Conservation (phyloP, 129 eudicot genomes). For the Tagetes patula region DNA sequence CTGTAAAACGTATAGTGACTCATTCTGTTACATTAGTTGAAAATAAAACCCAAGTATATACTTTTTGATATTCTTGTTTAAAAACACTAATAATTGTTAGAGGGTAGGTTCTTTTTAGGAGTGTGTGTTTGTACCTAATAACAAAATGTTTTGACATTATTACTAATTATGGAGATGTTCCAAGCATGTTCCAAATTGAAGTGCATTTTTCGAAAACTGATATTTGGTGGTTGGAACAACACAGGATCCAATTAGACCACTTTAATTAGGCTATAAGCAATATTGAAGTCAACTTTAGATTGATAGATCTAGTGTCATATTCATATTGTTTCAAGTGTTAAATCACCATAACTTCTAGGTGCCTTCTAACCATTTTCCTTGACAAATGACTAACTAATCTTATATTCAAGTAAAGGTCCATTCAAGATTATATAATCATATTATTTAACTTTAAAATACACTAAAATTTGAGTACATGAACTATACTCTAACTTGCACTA, state of each 20-base stretch:
- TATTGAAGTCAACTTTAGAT: slow-evolving; percentile 36
- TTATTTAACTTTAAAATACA: not conserved
- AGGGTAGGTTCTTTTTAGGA: not conserved
- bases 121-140: slow-evolving; percentile 27
- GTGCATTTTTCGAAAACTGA: slow-evolving; percentile 13
- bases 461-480: too few relatives aligned
- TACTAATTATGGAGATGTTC: slow-evolving; percentile 22
- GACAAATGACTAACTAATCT: slow-evolving; percentile 16
- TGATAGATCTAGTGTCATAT: slow-evolving; percentile 38
- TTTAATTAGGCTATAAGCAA: slow-evolving; percentile 43
- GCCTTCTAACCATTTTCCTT: slow-evolving; percentile 27
- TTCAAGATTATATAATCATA: slow-evolving; percentile 11
- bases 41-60: not conserved
- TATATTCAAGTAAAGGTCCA: slow-evolving; percentile 15
- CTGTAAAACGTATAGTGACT: not conserved
- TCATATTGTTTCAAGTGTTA: slow-evolving; percentile 28
- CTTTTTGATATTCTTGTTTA: not conserved
- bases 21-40: not conserved
- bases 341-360: slow-evolving; percentile 31
- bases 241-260: slow-evolving; percentile 33
- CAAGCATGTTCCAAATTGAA: slow-evolving; percentile 21
- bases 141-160: slow-evolving; percentile 31
- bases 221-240: slow-evolving; percentile 33
- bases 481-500: too few relatives aligned
- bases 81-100: not conserved